phyloP scores from a whole-genome alignment of 305 asterid genomes.

The Solanum hybrid region DNA sequence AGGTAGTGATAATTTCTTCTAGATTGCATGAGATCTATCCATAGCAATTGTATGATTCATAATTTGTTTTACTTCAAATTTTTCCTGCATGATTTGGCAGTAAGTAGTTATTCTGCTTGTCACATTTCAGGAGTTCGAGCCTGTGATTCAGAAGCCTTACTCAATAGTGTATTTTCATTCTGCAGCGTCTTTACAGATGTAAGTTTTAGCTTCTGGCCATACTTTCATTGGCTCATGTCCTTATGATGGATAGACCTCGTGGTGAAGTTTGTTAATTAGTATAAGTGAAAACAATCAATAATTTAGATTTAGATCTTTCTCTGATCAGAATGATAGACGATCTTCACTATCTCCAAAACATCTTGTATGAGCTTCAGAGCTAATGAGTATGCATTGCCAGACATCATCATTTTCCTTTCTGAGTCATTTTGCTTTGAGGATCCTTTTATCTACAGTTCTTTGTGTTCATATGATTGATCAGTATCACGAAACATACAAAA shows the following conservation, averaged over 20 bases:
- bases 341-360: background rate
- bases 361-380: background rate
- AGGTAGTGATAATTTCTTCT: constrained; percentile 39
- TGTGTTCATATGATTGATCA: background rate
- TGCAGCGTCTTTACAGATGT: constrained; percentile 86
- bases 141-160: constrained; percentile 94
- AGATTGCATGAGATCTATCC: constrained; percentile 3
- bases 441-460: background rate
- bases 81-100: background rate
- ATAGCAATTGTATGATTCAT: background rate
- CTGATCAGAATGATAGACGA: background rate
- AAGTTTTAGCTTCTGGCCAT: constrained; percentile 21
- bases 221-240: background rate
- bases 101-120: background rate
- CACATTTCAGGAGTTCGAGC: constrained; percentile 83
- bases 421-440: background rate
- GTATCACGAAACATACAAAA: background rate
- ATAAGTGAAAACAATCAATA: background rate
- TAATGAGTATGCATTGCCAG: background rate
- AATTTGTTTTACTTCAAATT: background rate
- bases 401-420: background rate
- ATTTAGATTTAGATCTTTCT: background rate
- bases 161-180: constrained; percentile 87
- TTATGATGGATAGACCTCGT: background rate
- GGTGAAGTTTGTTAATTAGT: background rate